These are phyloP conservation scores for Beauveria scarabaeidicola DNA, from an alignment of 2,329 filamentous ascomycete genomes.

Conservation along the genomic window DNA sequence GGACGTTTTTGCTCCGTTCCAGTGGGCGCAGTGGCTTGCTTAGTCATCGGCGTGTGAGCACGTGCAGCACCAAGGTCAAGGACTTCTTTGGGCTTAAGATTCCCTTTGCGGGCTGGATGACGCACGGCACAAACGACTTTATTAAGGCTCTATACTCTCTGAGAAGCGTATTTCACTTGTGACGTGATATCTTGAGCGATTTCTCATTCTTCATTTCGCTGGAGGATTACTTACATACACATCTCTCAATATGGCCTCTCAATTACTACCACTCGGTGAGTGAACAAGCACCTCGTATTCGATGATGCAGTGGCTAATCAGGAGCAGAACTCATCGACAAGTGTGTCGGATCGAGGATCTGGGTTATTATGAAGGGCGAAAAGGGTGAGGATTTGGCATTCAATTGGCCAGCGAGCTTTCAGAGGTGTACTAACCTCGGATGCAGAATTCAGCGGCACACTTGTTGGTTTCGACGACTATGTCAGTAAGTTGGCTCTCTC, in stretches of 20 bases:
- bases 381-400: conserved; percentile 54
- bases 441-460: conserved; percentile 86
- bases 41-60: conserved; percentile 30
- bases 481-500: conserved; percentile 67
- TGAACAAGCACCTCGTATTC: neutral
- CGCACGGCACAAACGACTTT: neutral
- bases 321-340: conserved; percentile 89
- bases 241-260: conserved; percentile 54
- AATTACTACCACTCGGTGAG: conserved; percentile 63
- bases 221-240: neutral
- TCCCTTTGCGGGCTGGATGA: neutral
- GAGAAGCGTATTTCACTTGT: neutral
- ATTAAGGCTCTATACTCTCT: neutral
- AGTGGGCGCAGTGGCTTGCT: conserved; percentile 14
- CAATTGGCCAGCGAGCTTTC: neutral
- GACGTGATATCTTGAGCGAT: neutral
- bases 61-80: conserved; percentile 16
- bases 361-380: conserved; percentile 99
- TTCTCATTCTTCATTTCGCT: too few relatives aligned
- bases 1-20: neutral
- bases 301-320: conserved; percentile 15
- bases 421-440: conserved; percentile 13
- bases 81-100: conserved; percentile 13
- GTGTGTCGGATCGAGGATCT: conserved; percentile 94
- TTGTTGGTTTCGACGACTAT: conserved; percentile 97